These are phyloP conservation scores for Jatropha podagrica DNA, from an alignment of 441 rosid species.

Conservation along the genomic window DNA sequence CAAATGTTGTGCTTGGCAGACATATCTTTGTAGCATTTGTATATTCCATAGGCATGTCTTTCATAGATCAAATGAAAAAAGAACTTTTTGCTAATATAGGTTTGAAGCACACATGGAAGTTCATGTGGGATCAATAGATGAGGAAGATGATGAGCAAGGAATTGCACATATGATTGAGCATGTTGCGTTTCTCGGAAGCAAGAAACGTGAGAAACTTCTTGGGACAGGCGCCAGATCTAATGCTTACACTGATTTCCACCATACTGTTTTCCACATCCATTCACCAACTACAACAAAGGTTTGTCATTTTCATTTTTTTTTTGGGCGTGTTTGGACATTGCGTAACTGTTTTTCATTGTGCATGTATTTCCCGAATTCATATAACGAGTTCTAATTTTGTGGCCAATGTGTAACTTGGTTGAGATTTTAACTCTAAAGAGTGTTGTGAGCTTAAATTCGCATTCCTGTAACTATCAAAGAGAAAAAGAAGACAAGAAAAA, in stretches of 20 bases:
- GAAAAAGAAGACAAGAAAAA: neutral
- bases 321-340: constrained; percentile 19
- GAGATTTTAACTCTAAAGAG: neutral
- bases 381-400: neutral
- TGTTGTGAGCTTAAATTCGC: neutral
- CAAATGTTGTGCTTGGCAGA: no score
- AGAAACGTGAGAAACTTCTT: constrained; percentile 98
- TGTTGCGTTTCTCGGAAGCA: constrained; percentile 98
- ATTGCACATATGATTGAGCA: constrained; percentile 99
- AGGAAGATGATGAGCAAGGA: constrained; percentile 99
- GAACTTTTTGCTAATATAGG: constrained; percentile 42
- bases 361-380: neutral
- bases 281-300: constrained; percentile 93
- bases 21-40: no score
- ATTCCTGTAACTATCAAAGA: neutral
- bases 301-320: constrained; percentile 21
- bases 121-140: constrained; percentile 97
- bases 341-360: neutral
- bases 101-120: constrained; percentile 99
- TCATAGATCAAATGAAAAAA: no score
- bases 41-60: no score
- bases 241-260: constrained; percentile 99
- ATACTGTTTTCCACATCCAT: constrained; percentile 99
- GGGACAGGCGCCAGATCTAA: constrained; percentile 98
- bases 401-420: neutral